A percentile compares a stretch with the other conserved stretches of the same genome.
phyloP scores from a whole-genome alignment of 1,284 basidiomycete species.

The Cystobasidium slooffiae region DNA sequence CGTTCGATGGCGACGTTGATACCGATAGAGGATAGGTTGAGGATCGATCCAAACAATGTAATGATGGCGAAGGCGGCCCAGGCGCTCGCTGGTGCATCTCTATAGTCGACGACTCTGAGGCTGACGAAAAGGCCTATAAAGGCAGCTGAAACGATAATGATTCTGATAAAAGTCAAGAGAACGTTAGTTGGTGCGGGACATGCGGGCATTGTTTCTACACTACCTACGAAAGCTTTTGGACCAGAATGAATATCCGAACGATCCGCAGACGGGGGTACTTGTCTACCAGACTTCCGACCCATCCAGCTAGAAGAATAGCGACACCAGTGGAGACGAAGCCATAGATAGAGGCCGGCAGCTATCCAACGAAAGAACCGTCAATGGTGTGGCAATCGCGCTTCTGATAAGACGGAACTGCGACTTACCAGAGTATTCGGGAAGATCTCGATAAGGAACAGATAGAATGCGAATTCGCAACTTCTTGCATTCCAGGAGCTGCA shows the following conservation, averaged over 20 bases:
- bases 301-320: slow-evolving; percentile 57
- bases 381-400: neutral
- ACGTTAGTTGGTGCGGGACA: slow-evolving; percentile 26
- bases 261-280: slow-evolving; percentile 58
- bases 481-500: slow-evolving; percentile 60
- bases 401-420: neutral
- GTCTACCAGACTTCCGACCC: slow-evolving; percentile 62
- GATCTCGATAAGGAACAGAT: slow-evolving; percentile 61
- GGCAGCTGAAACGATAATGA: slow-evolving; percentile 6
- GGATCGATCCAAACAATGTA: slow-evolving; percentile 58
- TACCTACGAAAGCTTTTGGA: slow-evolving; percentile 60
- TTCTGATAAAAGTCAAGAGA: slow-evolving; percentile 42
- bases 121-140: slow-evolving; percentile 35
- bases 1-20: slow-evolving; percentile 64
- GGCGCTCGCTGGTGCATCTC: slow-evolving; percentile 45
- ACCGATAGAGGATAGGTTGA: slow-evolving; percentile 61
- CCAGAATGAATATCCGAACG: slow-evolving; percentile 60
- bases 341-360: slow-evolving; percentile 63
- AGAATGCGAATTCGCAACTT: slow-evolving; percentile 61
- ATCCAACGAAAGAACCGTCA: slow-evolving; percentile 13
- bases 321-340: slow-evolving; percentile 60
- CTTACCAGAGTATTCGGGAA: slow-evolving; percentile 59
- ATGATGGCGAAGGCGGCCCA: slow-evolving; percentile 59
- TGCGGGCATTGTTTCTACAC: slow-evolving; percentile 34
- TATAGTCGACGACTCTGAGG: slow-evolving; percentile 17